A percentile compares a stretch with the other conserved stretches of the same genome.
These are phyloP conservation scores for Polychytrium aggregatum DNA, from an alignment of 192 early-diverging fungal genomes.

Conservation along the genomic window DNA sequence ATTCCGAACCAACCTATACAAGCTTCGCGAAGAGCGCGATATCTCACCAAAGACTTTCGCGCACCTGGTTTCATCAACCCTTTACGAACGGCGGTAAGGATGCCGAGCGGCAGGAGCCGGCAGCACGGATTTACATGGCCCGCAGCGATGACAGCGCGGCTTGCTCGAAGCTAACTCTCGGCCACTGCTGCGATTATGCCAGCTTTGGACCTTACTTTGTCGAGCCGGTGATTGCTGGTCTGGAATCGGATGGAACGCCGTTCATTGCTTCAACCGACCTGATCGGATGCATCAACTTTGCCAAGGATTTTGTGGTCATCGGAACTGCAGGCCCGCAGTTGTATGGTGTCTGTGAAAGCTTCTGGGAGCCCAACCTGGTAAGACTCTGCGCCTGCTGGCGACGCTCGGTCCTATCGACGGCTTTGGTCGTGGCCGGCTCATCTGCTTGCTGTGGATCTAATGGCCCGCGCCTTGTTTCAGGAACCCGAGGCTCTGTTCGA, in stretches of 20 bases:
- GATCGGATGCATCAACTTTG: conserved; percentile 88
- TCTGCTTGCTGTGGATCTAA: no score
- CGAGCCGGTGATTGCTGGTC: conserved; percentile 89
- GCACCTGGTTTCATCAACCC: conserved; percentile 84
- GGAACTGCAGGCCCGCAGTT: conserved; percentile 80
- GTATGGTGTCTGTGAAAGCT: conserved; percentile 91
- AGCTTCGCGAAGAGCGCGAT: conserved; percentile 85
- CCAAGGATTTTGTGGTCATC: conserved; percentile 89
- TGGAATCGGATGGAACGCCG: conserved; percentile 80
- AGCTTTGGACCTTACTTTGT: conserved; percentile 96
- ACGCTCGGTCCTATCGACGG: no score
- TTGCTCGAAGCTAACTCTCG: not conserved
- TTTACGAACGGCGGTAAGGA: conserved; percentile 77
- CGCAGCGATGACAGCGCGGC: not conserved
- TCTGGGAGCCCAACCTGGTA: conserved; percentile 97
- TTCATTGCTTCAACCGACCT: conserved; percentile 91
- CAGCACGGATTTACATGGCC: no score
- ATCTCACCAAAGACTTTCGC: conserved; percentile 91
- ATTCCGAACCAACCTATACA: conserved; percentile 94
- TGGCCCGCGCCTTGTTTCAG: no score
- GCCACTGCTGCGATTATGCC: not conserved
- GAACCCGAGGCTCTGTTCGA: conserved; percentile 95
- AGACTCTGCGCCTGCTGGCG: conserved; percentile 5
- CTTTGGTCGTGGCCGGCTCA: no score
- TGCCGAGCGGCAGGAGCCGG: no score